A percentile compares a stretch with the other conserved stretches of the same genome.
Evolutionary conservation across 2,329 filamentous ascomycete species (phyloP).

Genomic region (Colletotrichum caudatum): DNA sequence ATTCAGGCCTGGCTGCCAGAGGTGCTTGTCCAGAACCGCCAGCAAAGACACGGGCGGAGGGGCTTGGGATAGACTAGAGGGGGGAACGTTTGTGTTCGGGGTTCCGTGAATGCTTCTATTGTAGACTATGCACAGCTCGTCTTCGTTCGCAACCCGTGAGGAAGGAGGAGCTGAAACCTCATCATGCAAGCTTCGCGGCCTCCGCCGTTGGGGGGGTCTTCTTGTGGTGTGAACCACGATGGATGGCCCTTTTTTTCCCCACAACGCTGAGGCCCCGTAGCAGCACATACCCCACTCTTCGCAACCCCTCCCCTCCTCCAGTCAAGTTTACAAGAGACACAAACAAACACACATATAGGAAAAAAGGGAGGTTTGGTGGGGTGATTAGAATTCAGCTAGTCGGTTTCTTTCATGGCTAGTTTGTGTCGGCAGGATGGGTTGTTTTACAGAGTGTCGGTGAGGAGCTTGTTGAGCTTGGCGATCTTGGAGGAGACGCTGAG

Average conservation of each 20-base stretch:
- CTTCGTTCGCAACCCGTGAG: conserved; percentile 11
- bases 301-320: neutral
- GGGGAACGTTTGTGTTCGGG: neutral
- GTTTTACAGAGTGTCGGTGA: conserved; percentile 94
- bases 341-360: conserved; percentile 24
- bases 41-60: neutral
- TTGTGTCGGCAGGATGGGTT: conserved; percentile 23
- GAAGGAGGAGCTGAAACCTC: neutral
- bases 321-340: conserved; percentile 37
- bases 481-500: conserved; percentile 95
- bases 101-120: conserved; percentile 40
- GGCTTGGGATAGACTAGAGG: neutral
- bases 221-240: neutral
- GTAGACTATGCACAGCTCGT: conserved; percentile 35
- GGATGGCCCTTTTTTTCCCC: neutral
- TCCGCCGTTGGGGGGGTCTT: neutral
- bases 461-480: conserved; percentile 99
- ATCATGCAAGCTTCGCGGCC: conserved; percentile 6
- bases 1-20: neutral
- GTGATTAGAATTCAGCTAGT: conserved; percentile 35
- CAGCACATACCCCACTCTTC: conserved; percentile 8
- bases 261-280: conserved; percentile 6
- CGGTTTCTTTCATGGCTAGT: conserved; percentile 23
- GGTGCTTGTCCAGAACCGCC: neutral
- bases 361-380: conserved; percentile 21